phyloP scores from a whole-genome alignment of 768 basidiomycete genomes.

The Trametes elegans region DNA sequence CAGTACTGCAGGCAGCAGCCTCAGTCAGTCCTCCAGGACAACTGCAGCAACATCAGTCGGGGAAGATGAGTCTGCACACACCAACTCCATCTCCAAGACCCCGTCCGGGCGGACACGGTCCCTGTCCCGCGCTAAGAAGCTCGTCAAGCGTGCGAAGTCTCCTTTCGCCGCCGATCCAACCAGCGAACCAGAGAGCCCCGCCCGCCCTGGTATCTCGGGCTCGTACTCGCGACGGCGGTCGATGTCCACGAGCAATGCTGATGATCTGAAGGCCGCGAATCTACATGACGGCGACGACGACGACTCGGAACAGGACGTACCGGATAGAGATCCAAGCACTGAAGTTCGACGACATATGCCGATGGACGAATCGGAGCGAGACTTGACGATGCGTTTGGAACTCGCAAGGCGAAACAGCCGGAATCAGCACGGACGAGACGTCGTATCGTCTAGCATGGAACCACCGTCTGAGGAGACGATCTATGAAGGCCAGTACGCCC shows the following conservation, averaged over 20 bases:
- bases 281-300: conserved; percentile 37
- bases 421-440: conserved; percentile 57
- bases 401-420: conserved; percentile 83
- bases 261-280: background rate
- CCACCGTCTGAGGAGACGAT: conserved; percentile 62
- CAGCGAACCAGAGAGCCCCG: conserved; percentile 27
- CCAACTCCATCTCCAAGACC: conserved; percentile 30
- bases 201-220: background rate
- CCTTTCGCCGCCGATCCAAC: conserved; percentile 36
- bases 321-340: background rate
- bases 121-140: conserved; percentile 44
- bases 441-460: conserved; percentile 41
- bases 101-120: conserved; percentile 28
- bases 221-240: conserved; percentile 26
- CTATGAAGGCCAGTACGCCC: conserved; percentile 63
- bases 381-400: conserved; percentile 75
- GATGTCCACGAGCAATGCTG: conserved; percentile 17
- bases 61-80: conserved; percentile 56
- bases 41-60: conserved; percentile 60
- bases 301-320: conserved; percentile 30
- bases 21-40: conserved; percentile 71
- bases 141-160: conserved; percentile 46
- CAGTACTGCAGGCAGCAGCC: conserved; percentile 63
- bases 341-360: background rate
- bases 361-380: conserved; percentile 68